Conservation (phyloP, 257 asterid species). For the Paraleonurus japonicus region DNA sequence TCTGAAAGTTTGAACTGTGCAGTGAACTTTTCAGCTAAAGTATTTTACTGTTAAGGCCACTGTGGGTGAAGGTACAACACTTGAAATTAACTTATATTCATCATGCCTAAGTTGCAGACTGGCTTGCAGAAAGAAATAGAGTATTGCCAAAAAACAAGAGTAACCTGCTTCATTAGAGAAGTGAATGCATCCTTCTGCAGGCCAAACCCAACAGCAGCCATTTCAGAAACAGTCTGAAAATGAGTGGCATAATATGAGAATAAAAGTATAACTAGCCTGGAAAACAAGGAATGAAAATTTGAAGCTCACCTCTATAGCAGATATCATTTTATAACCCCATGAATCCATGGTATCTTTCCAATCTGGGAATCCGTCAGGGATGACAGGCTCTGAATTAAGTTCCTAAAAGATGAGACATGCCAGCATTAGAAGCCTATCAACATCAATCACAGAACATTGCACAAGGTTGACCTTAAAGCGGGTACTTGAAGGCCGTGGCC, state of each 20-base stretch:
- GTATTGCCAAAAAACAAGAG: slow-evolving; percentile 8
- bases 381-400: slow-evolving; percentile 92
- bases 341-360: slow-evolving; percentile 94
- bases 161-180: slow-evolving; percentile 92
- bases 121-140: slow-evolving; percentile 17
- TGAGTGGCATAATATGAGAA: slow-evolving; percentile 21
- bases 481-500: slow-evolving; percentile 76
- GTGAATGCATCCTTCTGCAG: slow-evolving; percentile 88
- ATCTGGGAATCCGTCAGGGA: slow-evolving; percentile 89
- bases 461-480: slow-evolving; percentile 61
- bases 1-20: slow-evolving; percentile 1
- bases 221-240: slow-evolving; percentile 86
- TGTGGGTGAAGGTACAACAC: background rate
- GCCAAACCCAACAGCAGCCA: slow-evolving; percentile 98
- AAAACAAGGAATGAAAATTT: slow-evolving; percentile 14
- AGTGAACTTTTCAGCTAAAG: background rate
- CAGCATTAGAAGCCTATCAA: slow-evolving; percentile 27
- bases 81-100: background rate
- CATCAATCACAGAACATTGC: slow-evolving; percentile 10
- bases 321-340: slow-evolving; percentile 94
- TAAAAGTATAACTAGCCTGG: slow-evolving; percentile 11
- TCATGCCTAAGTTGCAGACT: slow-evolving; percentile 10
- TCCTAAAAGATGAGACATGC: slow-evolving; percentile 48
- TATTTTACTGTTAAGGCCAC: background rate
- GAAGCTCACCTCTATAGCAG: slow-evolving; percentile 72